Conservation (phyloP, 345 rosid species). For the Syzygium grande region DNA sequence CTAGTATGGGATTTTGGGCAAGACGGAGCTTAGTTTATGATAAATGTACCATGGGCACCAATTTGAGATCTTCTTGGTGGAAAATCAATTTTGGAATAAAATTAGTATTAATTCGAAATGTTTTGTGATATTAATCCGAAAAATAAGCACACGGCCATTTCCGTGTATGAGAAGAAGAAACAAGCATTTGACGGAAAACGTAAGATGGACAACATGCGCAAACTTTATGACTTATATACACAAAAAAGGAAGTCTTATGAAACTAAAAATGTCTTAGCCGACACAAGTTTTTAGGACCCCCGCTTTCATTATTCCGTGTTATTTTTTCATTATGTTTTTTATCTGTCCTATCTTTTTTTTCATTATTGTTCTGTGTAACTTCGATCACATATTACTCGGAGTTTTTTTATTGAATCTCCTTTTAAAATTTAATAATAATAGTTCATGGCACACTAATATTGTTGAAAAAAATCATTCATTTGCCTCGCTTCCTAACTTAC, state of each 20-base stretch:
- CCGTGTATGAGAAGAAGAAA: neutral
- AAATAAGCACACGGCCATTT: neutral
- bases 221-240: neutral
- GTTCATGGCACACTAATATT: no score
- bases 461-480: no score
- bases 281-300: neutral
- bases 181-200: neutral
- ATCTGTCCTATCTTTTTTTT: no score
- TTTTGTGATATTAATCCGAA: neutral
- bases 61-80: neutral
- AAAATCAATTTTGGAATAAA: neutral
- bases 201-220: neutral
- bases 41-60: neutral
- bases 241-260: no score
- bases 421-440: no score
- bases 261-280: neutral
- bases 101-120: fast-evolving
- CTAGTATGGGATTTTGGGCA: neutral
- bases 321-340: no score
- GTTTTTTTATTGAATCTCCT: no score
- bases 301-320: no score
- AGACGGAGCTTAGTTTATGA: no score
- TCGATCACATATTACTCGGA: no score
- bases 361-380: no score
- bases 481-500: no score